phyloP scores from a whole-genome alignment of 1,284 basidiomycete species.

The Taiwanofungus camphoratus region DNA sequence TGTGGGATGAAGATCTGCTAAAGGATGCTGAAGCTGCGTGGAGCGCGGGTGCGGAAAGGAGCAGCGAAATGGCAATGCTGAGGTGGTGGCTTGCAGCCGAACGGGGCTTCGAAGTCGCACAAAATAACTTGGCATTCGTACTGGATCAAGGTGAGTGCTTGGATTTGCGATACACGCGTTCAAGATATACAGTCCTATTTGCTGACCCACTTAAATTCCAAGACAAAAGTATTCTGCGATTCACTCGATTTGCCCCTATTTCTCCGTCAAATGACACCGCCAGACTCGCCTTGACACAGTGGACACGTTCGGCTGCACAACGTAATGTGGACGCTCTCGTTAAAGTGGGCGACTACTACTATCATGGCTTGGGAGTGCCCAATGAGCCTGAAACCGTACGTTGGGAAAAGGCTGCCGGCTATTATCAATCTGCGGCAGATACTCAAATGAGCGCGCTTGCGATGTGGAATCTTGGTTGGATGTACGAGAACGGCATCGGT shows the following conservation, averaged over 20 bases:
- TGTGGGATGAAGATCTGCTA: constrained; percentile 84
- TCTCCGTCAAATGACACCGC: constrained; percentile 76
- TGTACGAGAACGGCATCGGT: constrained; percentile 96
- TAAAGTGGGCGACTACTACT: constrained; percentile 96
- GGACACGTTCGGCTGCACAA: constrained; percentile 92
- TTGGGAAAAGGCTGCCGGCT: constrained; percentile 85
- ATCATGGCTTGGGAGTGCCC: constrained; percentile 76
- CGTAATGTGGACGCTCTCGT: constrained; percentile 93
- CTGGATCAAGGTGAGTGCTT: constrained; percentile 76
- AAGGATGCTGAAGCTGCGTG: constrained; percentile 80
- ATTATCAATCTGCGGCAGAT: constrained; percentile 91
- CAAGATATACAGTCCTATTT: no score
- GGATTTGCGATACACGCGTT: no score
- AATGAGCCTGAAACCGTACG: constrained; percentile 55
- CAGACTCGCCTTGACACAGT: constrained; percentile 81
- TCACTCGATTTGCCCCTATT: constrained; percentile 62
- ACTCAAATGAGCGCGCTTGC: constrained; percentile 89
- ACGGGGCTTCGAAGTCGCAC: constrained; percentile 86
- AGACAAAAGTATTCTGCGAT: constrained; percentile 73
- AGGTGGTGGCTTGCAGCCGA: constrained; percentile 95
- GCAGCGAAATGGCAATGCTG: constrained; percentile 73
- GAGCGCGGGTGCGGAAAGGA: constrained; percentile 63
- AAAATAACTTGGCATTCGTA: constrained; percentile 93
- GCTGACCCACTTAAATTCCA: not conserved
- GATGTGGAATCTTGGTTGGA: constrained; percentile 98